Evolutionary conservation across 495 filamentous ascomycete genomes (phyloP), one percentile per base, ranked within the genome.

Genomic region (Aspergillus coremiiformis): DNA sequence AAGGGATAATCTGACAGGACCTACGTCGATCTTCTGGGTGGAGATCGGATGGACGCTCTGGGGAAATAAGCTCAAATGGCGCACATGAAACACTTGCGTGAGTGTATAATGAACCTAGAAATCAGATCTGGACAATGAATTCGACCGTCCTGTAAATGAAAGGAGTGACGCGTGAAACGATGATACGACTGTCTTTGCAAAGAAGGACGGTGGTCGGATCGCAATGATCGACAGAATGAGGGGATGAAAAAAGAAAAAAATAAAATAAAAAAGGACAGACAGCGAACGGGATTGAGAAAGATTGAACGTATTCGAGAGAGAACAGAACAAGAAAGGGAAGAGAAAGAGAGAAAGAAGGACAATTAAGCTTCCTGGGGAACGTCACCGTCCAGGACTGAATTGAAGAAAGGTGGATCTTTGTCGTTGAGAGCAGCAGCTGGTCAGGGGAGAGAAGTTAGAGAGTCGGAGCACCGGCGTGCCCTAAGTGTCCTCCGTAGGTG

Each of bases 361-460:
- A 22, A 22, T 37, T n/a, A 41, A 41, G 11, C 15, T 41, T 48
- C 22, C 45, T 48, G 45, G 45, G 45, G 45, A 48, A 48, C n/a
- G 27, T 46, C 15, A n/a, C 44, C 15, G 0, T 30, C 44, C 14
- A 46, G 22, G 15, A 23, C n/a, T 30, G 17, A 35, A 48, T 20
- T 33, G 45, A 30, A 33, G 45, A 47, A 27, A 12, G 32, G 45
- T 35, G 29, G 45, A 47, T 14, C 45, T 26, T n/a, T n/a, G n/a
- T n/a, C n/a, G n/a, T n/a, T n/a, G n/a, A n/a, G n/a, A n/a, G n/a
- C n/a, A n/a, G n/a, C n/a, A n/a, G n/a, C n/a, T n/a, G n/a, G n/a
- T n/a, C n/a, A n/a, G n/a, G n/a, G 24, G 14, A 29, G 43, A 33
- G 24, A 24, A 46, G 44, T 9, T 17, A 17, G n/a, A 15, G 27